Evolutionary conservation across 768 basidiomycete genomes (phyloP), one percentile per base, ranked within the genome.

Genomic region (Lactifluus piperatus): DNA sequence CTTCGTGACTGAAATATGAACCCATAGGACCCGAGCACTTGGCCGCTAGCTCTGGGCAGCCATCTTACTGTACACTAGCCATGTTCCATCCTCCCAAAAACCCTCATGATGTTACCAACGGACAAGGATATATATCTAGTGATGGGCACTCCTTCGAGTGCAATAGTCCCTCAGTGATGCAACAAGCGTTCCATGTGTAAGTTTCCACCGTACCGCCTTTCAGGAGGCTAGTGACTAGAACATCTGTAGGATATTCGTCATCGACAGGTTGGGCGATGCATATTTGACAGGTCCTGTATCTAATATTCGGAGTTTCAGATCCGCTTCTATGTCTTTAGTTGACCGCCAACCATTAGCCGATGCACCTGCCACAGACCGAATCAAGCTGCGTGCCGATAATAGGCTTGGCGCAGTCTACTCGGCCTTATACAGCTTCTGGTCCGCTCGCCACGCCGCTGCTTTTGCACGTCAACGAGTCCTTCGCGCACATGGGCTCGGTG

Each of bases 361-460:
- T 46, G 76, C 78, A 2, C 79, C 81, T 0, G 71, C 57, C 3
- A 72, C 75, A 4, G 58, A 67, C n/a, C 65, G 64, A 36, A 81
- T 83, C 43, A 55, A 63, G 5, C 66, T 65, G 13, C 62, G 54
- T 0, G 69, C 71, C 41, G 67, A 81, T 57, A 79, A 85, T 60
- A 70, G 83, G 30, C 73, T 83, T 18, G 83, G 83, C 0, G 81
- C 83, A 0, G 84, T 83, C 0, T 79, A 78, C 41, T 79, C 81
- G 0, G 77, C 83, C 0, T 63, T 84, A 9, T 67, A 81, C 54
- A 71, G 72, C 16, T 85, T 85, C 66, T 85, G 83, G 83, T 60
- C 69, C 34, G 10, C 34, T 13, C 34, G 34, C 34, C 34, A 34
- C 11, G 6, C 34, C 13, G 34, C 11, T 11, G n/a, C n/a, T n/a